Evolutionary conservation across 257 asterid genomes (phyloP).

Genomic region (Solanum tarijense): DNA sequence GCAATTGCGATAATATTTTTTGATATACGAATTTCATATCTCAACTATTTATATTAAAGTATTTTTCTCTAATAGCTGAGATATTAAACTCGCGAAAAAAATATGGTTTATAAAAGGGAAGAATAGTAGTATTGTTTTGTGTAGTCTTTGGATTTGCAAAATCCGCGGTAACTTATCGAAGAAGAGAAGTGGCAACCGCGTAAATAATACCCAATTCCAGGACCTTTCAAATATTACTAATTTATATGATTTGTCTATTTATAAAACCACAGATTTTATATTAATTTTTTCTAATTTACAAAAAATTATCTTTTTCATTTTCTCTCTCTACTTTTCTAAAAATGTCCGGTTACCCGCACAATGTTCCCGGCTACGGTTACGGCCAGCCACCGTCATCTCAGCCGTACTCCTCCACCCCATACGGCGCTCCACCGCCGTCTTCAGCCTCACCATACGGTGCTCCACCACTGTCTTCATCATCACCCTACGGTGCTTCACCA

Average conservation of each 20-base stretch:
- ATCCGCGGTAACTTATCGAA: neutral
- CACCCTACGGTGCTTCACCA: slow-evolving; percentile 15
- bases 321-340: neutral
- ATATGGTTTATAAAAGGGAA: too few species aligned
- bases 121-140: too few species aligned
- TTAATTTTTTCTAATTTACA: neutral
- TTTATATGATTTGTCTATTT: neutral
- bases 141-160: neutral
- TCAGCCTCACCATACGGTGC: neutral
- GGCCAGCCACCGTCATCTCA: slow-evolving; percentile 13
- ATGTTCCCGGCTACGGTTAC: neutral
- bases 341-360: slow-evolving; percentile 1
- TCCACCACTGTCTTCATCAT: slow-evolving; percentile 4
- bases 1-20: neutral
- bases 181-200: slow-evolving; percentile 1
- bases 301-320: neutral
- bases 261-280: neutral
- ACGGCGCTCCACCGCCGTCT: slow-evolving; percentile 16
- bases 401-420: slow-evolving; percentile 26
- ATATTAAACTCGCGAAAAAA: neutral
- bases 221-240: neutral
- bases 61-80: too few species aligned
- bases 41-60: neutral
- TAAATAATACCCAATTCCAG: neutral
- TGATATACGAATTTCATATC: fast-evolving